Percentiles rank a stretch among this genome's conserved stretches.
Evolutionary conservation across 2,329 filamentous ascomycete species (phyloP).

Genomic region (Alternaria ethzedia): DNA sequence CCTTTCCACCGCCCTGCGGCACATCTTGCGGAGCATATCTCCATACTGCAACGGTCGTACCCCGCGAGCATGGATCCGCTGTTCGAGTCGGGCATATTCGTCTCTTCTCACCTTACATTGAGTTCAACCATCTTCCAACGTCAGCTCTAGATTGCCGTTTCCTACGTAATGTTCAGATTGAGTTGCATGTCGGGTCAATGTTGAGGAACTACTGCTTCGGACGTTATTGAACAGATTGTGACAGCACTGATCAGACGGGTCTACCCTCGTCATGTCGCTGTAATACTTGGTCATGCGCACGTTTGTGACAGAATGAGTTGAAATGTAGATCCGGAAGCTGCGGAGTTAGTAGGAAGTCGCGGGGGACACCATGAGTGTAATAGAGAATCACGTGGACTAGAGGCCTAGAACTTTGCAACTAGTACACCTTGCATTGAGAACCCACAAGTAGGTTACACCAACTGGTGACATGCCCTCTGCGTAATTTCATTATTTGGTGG

Average conservation of each 20-base stretch:
- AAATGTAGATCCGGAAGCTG: not conserved
- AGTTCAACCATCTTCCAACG: not conserved
- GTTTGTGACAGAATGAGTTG: not conserved
- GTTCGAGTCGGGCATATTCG: not conserved
- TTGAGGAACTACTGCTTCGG: not conserved
- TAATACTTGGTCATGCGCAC: not conserved
- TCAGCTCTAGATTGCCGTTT: not conserved
- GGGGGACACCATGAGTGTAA: not conserved
- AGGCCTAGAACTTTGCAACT: not conserved
- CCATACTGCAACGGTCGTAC: not conserved
- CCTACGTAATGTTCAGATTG: not conserved
- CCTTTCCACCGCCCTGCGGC: constrained; percentile 15
- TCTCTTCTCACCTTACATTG: not conserved
- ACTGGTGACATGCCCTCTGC: not conserved
- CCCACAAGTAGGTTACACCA: not conserved
- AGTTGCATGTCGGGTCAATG: not conserved
- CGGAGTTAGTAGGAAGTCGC: not conserved
- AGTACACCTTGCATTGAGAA: not conserved
- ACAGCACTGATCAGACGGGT: not conserved
- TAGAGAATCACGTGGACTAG: not conserved
- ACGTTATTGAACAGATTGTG: not conserved
- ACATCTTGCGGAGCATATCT: not conserved
- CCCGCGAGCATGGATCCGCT: not conserved
- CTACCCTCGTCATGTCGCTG: not conserved
- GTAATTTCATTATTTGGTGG: not conserved